Base-by-base conservation (phyloP, 176 grass and related monocot genomes). In the Saccharum spontaneum region DNA sequence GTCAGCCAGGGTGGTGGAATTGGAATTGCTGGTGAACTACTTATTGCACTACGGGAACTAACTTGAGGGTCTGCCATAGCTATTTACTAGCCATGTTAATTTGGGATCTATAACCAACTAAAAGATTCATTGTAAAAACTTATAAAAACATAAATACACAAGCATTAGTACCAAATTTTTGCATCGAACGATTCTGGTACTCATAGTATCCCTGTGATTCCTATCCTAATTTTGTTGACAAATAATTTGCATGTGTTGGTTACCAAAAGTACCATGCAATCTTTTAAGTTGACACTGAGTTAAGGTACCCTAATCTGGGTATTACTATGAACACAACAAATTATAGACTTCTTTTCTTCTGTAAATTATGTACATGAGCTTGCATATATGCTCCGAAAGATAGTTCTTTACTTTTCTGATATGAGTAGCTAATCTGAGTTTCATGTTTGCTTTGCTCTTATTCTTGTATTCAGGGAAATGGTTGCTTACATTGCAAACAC, bases 401-500 rank as follows among this genome's bases (percentile, higher is more conserved):
- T 34, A 72, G 34, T 84, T 69, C 3, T 91, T 57, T 71, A 14
- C 26, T 80, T 71, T 69, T 26, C 38, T 15, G 33, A 75, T 59
- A n/a, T 83, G n/a, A 45, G 44, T 75, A 68, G 75, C 38, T 81
- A 24, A 63, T 78, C 36, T 60, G 14, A 54, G 65, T 54, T 81
- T 80, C 37, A 34, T 28, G 66, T 50, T 71, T 82, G 41, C 80
- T 86, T 52, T 10, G 8, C 57, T 7, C 3, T 73, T 91, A 87
- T 87, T 28, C 59, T 67, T 87, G 33, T 89, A 87, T 88, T 82
- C 86, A 98, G 96, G 96, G 96, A 98, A 90, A 98, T 98, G 96
- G 91, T 98, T 45, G 80, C 96, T 49, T 98, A 98, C 78, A 98
- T 98, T 75, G 96, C 96, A 23, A 98, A 98, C 69, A 98, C 96